Percentiles rank a stretch among this genome's conserved stretches.
phyloP scores from a whole-genome alignment of 495 filamentous ascomycete genomes.

The Penicillium crystallinum region DNA sequence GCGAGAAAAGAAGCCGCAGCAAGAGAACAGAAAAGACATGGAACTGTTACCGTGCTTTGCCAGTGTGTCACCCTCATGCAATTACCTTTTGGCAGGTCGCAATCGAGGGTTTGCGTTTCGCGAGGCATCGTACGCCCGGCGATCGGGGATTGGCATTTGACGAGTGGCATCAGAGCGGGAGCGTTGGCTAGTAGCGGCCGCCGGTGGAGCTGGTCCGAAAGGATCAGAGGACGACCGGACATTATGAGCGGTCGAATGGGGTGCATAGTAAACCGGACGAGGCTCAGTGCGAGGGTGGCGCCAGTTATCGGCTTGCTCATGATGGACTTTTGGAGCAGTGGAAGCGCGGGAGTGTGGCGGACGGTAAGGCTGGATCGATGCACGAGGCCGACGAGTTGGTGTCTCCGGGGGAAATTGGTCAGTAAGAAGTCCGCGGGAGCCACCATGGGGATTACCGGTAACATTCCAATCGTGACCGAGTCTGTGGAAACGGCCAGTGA shows the following conservation, averaged over 20 bases:
- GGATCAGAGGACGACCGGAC: not conserved
- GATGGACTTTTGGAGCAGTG: not conserved
- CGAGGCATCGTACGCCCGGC: too few relatives aligned
- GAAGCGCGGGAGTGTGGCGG: not conserved
- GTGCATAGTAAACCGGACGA: not conserved
- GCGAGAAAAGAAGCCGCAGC: not conserved
- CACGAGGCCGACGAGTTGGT: not conserved
- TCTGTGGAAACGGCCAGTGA: not conserved
- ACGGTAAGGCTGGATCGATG: not conserved
- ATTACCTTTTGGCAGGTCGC: not conserved
- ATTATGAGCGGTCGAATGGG: slow-evolving; percentile 5
- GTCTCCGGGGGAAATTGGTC: not conserved
- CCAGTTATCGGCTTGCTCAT: not conserved
- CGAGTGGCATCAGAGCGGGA: not conserved
- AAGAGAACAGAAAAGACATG: not conserved
- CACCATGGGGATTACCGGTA: not conserved
- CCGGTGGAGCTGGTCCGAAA: not conserved
- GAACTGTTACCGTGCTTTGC: not conserved
- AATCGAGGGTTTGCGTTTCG: not conserved
- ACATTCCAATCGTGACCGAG: not conserved
- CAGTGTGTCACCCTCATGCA: not conserved
- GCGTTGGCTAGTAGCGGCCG: not conserved
- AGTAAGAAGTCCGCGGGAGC: not conserved
- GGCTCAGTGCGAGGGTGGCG: not conserved
- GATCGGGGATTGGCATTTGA: not conserved